Evolutionary conservation across 1,139 yeast species (phyloP), one percentile per base, ranked within the genome.

Genomic region (Yamadazyma membranifaciens): DNA sequence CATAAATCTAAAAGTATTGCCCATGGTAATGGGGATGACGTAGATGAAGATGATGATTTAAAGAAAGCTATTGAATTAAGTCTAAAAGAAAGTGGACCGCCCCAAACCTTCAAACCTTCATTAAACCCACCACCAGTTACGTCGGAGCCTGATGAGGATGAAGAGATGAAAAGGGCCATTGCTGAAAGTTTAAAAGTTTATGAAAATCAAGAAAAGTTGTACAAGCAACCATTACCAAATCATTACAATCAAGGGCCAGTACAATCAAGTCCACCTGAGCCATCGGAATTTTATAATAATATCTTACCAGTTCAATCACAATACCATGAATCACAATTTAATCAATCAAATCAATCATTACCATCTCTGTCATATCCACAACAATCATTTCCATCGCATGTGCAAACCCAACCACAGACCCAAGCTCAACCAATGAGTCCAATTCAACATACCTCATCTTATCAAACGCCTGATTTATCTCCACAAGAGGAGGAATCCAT

Each of bases 111-210:
- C 4, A 36, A 43, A 9, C 48, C 50, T 12, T 39, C 48, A n/a
- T 36, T 38, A 24, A 14, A 34, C 31, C 33, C 45, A 7, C 40
- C 47, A 11, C 44, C 48, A 9, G 35, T 47, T 13, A 35, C 40
- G 20, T 40, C 46, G 6, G 46, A 41, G 1, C 87, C 81, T 2
- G 94, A 84, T 7, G 87, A 86, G 25, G 98, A 92, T 50, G 94
- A 84, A 28, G 96, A 88, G 33, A 76, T 92, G 81, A 86, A 82
- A 57, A 95, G 94, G 1, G 98, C 98, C 0, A 89, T 92, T 45
- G 96, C 87, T n/a, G 97, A 96, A 1, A 87, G 96, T 62, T 71
- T 92, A 48, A 73, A 75, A 44, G 96, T 88, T 45, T 75, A 84
- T 59, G 78, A 83, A 50, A 64, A 57, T n/a, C 63, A 63, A 57